A percentile compares a stretch with the other conserved stretches of the same genome.
These are phyloP conservation scores for Alternaria infectoria DNA, from an alignment of 2,329 filamentous ascomycete species.

Conservation along the genomic window DNA sequence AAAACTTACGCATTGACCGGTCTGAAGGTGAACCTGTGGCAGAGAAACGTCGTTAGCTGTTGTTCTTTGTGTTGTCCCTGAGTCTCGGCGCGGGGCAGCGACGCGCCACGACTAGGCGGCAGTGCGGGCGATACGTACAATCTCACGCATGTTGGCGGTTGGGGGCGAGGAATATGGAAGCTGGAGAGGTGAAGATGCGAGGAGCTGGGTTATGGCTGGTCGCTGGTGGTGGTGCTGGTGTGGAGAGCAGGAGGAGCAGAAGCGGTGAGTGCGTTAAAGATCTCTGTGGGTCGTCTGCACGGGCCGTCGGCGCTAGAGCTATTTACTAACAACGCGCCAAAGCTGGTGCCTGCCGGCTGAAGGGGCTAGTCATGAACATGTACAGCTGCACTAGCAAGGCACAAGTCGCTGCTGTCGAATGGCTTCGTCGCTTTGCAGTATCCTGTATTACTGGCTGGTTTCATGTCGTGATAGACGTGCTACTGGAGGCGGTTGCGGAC, in stretches of 20 bases:
- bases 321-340: conserved; percentile 27
- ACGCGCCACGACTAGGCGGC: conserved; percentile 52
- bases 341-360: neutral
- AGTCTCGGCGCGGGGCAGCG: conserved; percentile 50
- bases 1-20: conserved; percentile 93
- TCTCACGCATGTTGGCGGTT: conserved; percentile 68
- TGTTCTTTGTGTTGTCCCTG: conserved; percentile 51
- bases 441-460: neutral
- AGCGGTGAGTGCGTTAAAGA: conserved; percentile 38
- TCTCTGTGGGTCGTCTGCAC: conserved; percentile 31
- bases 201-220: conserved; percentile 35
- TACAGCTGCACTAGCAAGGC: neutral
- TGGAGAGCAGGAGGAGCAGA: conserved; percentile 39
- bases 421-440: neutral
- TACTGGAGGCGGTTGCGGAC: neutral
- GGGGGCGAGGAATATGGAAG: conserved; percentile 27
- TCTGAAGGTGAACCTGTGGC: conserved; percentile 96
- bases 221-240: conserved; percentile 39
- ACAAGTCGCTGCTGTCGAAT: neutral
- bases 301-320: conserved; percentile 28
- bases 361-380: neutral
- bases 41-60: conserved; percentile 63
- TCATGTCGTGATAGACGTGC: neutral
- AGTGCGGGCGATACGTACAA: conserved; percentile 60
- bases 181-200: conserved; percentile 41